Base-by-base conservation (phyloP, 1,284 basidiomycete species). In the Moesziomyces sp. region DNA sequence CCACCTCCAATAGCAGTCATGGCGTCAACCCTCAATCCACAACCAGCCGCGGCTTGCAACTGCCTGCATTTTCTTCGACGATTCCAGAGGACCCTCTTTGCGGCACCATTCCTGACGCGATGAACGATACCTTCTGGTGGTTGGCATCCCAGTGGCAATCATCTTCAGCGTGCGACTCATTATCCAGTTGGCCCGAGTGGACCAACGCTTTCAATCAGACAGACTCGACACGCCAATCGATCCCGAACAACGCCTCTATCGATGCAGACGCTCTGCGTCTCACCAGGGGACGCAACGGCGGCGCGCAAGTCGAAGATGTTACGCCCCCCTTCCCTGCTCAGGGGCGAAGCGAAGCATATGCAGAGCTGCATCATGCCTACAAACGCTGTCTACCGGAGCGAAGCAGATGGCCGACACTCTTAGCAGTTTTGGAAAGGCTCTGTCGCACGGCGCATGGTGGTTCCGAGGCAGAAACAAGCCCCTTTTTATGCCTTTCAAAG, bases 121-220 rank as follows among this genome's bases (percentile, higher is more conserved):
- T 53, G 7, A 53, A 53, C n/a, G 52, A 53, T 23, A 30, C 42
- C 24, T 53, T 53, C 43, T 53, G 52, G 52, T 45, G 42, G 43
- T n/a, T 53, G 9, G 52, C 40, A 34, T 53, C 52, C 7, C 18
- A 53, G 24, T 53, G 52, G 52, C 52, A 44, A 45, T 21, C 26
- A 13, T 45, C 52, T 19, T 23, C 30, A 28, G 21, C 42, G 21
- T 14, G 7, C 9, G 26, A 53, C 30, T 14, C 43, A 14, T 53
- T 24, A 19, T n/a, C 43, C 21, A 14, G 16, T n/a, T 52, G 21
- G 40, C 50, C 50, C 34, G 50, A 52, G 23, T 40, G 43, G 21
- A 13, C 38, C 30, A 11, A 30, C 30, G 9, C 30, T 30, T 30
- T 30, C 30, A 30, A 30, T 8, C 30, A 30, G 8, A 30, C 30